Conservation (phyloP, 2,329 filamentous ascomycete species). For the Rhynchosporium secalis region DNA sequence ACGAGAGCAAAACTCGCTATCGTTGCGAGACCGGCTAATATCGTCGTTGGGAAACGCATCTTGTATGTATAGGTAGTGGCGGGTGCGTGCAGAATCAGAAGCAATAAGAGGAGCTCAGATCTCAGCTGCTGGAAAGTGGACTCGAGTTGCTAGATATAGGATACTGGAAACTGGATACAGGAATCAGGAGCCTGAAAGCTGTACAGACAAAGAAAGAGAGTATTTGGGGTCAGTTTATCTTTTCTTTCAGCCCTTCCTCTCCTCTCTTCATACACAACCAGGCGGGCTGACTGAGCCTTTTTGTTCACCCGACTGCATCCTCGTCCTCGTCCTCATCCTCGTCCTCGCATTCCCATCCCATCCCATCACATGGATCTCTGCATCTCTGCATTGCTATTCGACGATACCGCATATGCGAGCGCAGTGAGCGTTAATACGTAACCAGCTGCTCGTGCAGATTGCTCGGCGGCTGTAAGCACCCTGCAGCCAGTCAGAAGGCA, state of each 20-base stretch:
- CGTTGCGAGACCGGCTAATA: conserved; percentile 23
- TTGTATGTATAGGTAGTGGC: conserved; percentile 1
- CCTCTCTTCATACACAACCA: background rate
- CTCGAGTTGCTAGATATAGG: background rate
- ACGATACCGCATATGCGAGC: background rate
- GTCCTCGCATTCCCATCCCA: background rate
- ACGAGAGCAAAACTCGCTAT: conserved; percentile 31
- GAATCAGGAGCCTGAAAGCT: conserved; percentile 3
- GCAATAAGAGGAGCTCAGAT: no score
- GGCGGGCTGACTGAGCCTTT: conserved; percentile 4
- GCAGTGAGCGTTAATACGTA: conserved; percentile 10
- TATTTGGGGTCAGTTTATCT: conserved; percentile 8
- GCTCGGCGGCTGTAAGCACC: conserved; percentile 14
- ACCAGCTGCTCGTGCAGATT: conserved; percentile 8
- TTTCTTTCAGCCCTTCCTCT: background rate
- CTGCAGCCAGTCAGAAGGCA: background rate
- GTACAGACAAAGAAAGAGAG: background rate
- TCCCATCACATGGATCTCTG: background rate
- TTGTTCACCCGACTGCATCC: background rate
- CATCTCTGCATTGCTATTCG: background rate
- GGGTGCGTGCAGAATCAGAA: no score
- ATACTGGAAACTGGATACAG: background rate
- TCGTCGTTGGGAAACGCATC: conserved; percentile 13
- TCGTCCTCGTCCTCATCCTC: background rate
- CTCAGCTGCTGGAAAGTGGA: no score